Evolutionary conservation across 257 asterid species (phyloP).

Genomic region (Lavandula angustifolia): DNA sequence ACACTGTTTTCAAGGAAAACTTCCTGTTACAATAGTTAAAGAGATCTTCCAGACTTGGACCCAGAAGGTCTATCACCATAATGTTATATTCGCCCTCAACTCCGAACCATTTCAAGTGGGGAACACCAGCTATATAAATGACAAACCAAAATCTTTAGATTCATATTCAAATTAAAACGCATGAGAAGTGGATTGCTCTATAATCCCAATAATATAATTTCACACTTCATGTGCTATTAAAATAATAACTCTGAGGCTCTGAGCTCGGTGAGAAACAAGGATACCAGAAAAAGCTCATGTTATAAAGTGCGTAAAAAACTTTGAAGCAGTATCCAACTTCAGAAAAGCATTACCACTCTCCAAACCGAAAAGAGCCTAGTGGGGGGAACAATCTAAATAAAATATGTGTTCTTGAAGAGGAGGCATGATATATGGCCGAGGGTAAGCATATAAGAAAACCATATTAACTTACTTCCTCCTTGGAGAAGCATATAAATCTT

Average conservation of each 20-base stretch:
- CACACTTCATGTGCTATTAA: conserved; percentile 1
- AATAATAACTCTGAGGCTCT: background rate
- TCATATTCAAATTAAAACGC: background rate
- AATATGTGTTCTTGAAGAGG: conserved; percentile 8
- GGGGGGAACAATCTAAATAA: too few relatives aligned
- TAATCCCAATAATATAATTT: background rate
- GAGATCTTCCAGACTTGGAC: conserved; percentile 89
- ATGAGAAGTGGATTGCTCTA: conserved; percentile 9
- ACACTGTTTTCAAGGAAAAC: conserved; percentile 70
- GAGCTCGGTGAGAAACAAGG: background rate
- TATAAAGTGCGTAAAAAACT: conserved; percentile 12
- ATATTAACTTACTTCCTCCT: conserved; percentile 81
- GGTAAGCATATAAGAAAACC: too few relatives aligned
- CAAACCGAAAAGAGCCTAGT: conserved; percentile 8
- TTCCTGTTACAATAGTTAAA: conserved; percentile 81
- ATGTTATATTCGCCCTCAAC: conserved; percentile 72
- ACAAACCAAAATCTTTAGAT: conserved; percentile 27
- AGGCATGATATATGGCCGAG: background rate
- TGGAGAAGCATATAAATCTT: conserved; percentile 86
- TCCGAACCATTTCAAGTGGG: conserved; percentile 84
- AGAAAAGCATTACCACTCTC: conserved; percentile 10
- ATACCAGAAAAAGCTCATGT: background rate
- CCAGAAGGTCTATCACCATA: conserved; percentile 82
- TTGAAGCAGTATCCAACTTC: conserved; percentile 24
- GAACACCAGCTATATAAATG: conserved; percentile 59